Base-by-base conservation (phyloP, 306 rosid species). In the Cicer bijugum region DNA sequence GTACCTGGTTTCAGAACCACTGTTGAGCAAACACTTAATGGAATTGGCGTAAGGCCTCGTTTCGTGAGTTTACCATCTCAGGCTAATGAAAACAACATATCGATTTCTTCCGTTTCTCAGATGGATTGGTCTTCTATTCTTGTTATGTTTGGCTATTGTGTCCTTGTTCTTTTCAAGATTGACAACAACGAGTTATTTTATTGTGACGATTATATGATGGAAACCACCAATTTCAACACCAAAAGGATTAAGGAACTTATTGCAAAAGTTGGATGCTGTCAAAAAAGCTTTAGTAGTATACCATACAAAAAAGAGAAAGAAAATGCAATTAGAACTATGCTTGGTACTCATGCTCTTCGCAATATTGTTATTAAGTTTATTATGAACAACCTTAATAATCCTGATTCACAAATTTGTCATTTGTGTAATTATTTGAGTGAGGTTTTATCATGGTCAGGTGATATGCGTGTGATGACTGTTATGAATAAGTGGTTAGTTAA, bases 11-110 rank as follows among this genome's bases (percentile, higher is more conserved):
- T 57, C 16, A 57, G 40, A 11, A 23, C 23, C 40, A 5, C 63
- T 0, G 40, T 57, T 0, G 63, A 57, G 9, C 16, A 8, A 23
- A 39, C 15, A 1, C 15, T 57, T 0, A 2, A 57, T 1, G 40
- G 63, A 11, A 11, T 12, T 10, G 63, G 63, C 9, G 1, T 23
- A 1, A 57, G 4, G 40, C 40, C 40, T 57, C 9, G 8, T 10
- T 57, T 57, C 4, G 63, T 57, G 5, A 57, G 63, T 57, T 57
- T 57, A 57, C 63, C 40, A 2, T 57, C 63, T 2, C 63, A 23
- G 63, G 4, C 40, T 23, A 12, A 1, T 11, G 15, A 19, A 19
- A 4, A 9, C 7, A 1, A 10, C 37, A 55, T 9, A 17, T 6
- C 0, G 6, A 8, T 53, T 17, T 17, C 60, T 4, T 1, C 3